These are phyloP conservation scores for Pholiota conissans DNA, from an alignment of 768 basidiomycete species.

Conservation along the genomic window DNA sequence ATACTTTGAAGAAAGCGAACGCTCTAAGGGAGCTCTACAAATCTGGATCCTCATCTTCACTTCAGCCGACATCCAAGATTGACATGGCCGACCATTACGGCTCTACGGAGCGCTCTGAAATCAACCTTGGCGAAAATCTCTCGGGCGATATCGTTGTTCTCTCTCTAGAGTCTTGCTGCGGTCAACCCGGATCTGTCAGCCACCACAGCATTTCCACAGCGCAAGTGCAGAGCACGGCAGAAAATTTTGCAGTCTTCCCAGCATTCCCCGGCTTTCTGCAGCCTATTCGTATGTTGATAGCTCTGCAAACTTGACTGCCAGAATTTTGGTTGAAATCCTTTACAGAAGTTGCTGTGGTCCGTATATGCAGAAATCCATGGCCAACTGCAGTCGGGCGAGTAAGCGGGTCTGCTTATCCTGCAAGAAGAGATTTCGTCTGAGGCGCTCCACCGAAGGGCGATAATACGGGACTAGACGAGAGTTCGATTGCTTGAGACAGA, in stretches of 20 bases:
- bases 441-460: not conserved
- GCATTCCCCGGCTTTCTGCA: not conserved
- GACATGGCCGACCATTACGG: too few species aligned
- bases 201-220: not conserved
- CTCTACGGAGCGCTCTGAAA: too few species aligned
- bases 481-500: not conserved
- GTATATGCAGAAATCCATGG: not conserved
- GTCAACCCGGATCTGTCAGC: not conserved
- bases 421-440: not conserved
- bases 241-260: too few species aligned
- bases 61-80: not conserved
- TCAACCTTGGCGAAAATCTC: not conserved
- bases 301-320: not conserved
- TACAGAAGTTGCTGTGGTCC: not conserved
- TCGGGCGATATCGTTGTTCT: not conserved
- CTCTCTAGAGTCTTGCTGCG: not conserved
- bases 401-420: not conserved
- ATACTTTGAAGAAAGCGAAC: not conserved
- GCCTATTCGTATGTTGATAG: not conserved
- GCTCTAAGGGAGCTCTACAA: conserved; percentile 2
- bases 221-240: not conserved
- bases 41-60: not conserved
- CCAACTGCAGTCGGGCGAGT: not conserved
- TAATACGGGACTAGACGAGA: too few species aligned
- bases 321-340: not conserved